Percentiles rank a stretch among this genome's conserved stretches.
These are phyloP conservation scores for Neltuma alba DNA, from an alignment of 306 rosid species.

Conservation along the genomic window DNA sequence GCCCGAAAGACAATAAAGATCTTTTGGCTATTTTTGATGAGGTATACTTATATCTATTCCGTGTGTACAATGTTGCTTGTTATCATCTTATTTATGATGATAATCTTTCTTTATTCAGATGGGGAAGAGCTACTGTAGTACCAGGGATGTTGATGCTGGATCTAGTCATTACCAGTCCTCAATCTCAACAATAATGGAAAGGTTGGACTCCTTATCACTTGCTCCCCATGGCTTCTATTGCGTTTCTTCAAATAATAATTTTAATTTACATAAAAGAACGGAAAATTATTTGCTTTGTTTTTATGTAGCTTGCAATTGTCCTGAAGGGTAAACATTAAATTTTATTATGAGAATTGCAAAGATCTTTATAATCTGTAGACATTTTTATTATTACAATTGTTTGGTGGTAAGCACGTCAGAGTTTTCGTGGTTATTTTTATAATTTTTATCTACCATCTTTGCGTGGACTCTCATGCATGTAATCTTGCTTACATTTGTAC, in stretches of 20 bases:
- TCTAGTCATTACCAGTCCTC: conserved; percentile 42
- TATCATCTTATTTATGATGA: conserved; percentile 27
- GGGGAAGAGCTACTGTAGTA: conserved; percentile 52
- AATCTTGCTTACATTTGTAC: background rate
- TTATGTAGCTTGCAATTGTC: conserved; percentile 17
- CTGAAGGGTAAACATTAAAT: background rate
- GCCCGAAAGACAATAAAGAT: conserved; percentile 60
- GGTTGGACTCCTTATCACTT: conserved; percentile 48
- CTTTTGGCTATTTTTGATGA: conserved; percentile 56
- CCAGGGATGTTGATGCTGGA: conserved; percentile 42
- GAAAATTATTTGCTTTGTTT: conserved; percentile 21
- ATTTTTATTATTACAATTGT: background rate
- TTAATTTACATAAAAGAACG: conserved; percentile 8
- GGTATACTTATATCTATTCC: conserved; percentile 50
- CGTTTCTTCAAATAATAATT: background rate
- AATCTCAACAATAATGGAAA: conserved; percentile 58
- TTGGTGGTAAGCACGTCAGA: background rate
- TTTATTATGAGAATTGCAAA: background rate
- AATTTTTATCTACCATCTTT: background rate
- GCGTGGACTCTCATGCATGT: background rate
- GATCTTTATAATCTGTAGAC: background rate
- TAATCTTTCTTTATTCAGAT: conserved; percentile 50
- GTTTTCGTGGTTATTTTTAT: background rate
- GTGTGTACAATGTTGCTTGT: background rate
- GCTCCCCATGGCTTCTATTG: conserved; percentile 10